These are phyloP conservation scores for Hortiboletus campestris DNA, from an alignment of 768 basidiomycete species.

Conservation along the genomic window DNA sequence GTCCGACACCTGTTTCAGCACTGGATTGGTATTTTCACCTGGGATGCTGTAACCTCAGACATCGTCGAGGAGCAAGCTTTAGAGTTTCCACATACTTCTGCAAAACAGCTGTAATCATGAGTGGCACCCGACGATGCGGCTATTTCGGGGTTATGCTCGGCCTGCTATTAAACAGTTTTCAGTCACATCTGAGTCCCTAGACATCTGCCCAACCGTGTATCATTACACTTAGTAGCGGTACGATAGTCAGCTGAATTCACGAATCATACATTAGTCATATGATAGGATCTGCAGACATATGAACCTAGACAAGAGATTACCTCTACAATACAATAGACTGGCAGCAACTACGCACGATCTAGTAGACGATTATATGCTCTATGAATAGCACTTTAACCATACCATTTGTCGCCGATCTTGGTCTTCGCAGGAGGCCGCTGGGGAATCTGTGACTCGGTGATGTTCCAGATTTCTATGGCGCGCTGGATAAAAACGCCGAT, in stretches of 20 bases:
- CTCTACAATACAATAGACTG: constrained; percentile 17
- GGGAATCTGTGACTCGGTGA: constrained; percentile 73
- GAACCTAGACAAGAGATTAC: constrained; percentile 10
- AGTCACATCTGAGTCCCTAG: constrained; percentile 6
- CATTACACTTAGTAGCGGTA: not conserved
- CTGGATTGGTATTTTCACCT: no score
- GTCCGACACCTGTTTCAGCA: no score
- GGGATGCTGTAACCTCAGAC: no score
- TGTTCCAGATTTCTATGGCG: constrained; percentile 85
- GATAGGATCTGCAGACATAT: not conserved
- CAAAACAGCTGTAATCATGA: no score
- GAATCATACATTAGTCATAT: not conserved
- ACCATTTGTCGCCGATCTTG: constrained; percentile 67
- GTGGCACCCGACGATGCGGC: no score
- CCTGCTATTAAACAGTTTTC: no score
- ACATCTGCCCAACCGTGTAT: not conserved
- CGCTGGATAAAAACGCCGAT: constrained; percentile 44
- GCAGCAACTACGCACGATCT: not conserved
- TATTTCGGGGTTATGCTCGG: no score
- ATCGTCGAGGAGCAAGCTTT: no score
- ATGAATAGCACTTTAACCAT: constrained; percentile 42
- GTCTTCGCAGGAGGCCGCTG: constrained; percentile 59
- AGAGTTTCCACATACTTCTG: no score
- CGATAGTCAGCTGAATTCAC: not conserved
- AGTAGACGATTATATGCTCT: not conserved